phyloP scores from a whole-genome alignment of 2,329 filamentous ascomycete genomes.

The Whalleya microplaca region DNA sequence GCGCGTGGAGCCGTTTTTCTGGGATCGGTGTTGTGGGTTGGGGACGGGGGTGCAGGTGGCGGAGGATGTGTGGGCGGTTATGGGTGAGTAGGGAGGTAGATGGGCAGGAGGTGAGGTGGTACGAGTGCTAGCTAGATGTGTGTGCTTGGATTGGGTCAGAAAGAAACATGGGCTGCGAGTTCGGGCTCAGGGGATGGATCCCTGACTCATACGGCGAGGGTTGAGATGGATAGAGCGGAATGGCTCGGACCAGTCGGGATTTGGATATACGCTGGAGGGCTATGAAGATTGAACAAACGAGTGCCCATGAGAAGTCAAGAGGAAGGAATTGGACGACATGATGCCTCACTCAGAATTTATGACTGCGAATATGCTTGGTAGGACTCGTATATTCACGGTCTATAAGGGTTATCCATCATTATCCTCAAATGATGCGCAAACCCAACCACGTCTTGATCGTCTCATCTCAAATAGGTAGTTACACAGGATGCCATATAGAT shows the following conservation, averaged over 20 bases:
- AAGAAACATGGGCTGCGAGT: too few species aligned
- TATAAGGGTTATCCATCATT: conserved; percentile 22
- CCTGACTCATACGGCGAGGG: too few species aligned
- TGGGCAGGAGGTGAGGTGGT: neutral
- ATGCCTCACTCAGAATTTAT: neutral
- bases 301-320: neutral
- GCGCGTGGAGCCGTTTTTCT: conserved; percentile 17
- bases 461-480: conserved; percentile 10
- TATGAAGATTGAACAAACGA: neutral
- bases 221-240: too few species aligned
- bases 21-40: conserved; percentile 6
- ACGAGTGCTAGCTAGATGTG: too few species aligned
- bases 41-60: neutral
- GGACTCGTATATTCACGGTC: conserved; percentile 22
- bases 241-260: too few species aligned
- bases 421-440: conserved; percentile 7
- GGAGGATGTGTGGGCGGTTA: neutral
- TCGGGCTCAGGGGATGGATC: too few species aligned
- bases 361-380: conserved; percentile 1
- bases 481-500: conserved; percentile 26
- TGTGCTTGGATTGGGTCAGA: too few species aligned
- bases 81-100: neutral
- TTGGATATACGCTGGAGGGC: too few species aligned
- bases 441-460: conserved; percentile 12
- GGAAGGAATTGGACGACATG: neutral